phyloP scores from a whole-genome alignment of 2,329 filamentous ascomycete genomes.

The Nemania sp. region DNA sequence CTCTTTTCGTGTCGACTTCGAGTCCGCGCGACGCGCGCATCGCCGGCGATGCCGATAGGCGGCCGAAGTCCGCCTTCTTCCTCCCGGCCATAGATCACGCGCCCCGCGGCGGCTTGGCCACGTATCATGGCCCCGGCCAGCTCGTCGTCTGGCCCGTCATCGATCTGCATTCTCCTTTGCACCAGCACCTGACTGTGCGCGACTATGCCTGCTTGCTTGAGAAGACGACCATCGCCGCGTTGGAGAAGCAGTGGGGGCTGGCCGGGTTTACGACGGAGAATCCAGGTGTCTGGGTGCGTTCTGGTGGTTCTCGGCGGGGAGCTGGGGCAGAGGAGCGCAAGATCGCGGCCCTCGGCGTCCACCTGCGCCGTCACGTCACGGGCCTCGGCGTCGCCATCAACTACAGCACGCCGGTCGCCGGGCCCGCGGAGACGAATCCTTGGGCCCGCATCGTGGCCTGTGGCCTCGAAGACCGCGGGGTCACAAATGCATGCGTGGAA shows the following conservation, averaged over 20 bases:
- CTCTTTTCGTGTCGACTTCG: conserved; percentile 43
- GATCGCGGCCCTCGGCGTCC: conserved; percentile 91
- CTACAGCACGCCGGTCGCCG: conserved; percentile 62
- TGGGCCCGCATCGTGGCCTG: conserved; percentile 83
- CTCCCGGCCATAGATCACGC: conserved; percentile 67
- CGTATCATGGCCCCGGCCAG: conserved; percentile 94
- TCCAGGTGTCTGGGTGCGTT: conserved; percentile 79
- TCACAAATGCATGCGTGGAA: conserved; percentile 71
- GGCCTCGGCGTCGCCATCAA: conserved; percentile 86
- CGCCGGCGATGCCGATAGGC: background rate
- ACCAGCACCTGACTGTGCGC: conserved; percentile 68
- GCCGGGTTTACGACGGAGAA: conserved; percentile 68
- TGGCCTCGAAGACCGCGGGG: conserved; percentile 77
- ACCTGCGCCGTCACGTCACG: conserved; percentile 80
- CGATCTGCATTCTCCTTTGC: conserved; percentile 67
- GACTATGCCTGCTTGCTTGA: conserved; percentile 82
- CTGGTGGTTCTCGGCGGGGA: conserved; percentile 11
- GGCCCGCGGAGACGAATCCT: conserved; percentile 49
- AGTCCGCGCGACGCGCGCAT: conserved; percentile 21
- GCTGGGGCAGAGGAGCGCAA: conserved; percentile 58
- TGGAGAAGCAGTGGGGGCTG: conserved; percentile 61
- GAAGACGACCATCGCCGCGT: conserved; percentile 69
- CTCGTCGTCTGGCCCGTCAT: conserved; percentile 89
- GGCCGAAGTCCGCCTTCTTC: conserved; percentile 41
- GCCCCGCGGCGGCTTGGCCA: conserved; percentile 86